Evolutionary conservation across 2,329 filamentous ascomycete genomes (phyloP).

Genomic region (Pseudopyricularia javanii): DNA sequence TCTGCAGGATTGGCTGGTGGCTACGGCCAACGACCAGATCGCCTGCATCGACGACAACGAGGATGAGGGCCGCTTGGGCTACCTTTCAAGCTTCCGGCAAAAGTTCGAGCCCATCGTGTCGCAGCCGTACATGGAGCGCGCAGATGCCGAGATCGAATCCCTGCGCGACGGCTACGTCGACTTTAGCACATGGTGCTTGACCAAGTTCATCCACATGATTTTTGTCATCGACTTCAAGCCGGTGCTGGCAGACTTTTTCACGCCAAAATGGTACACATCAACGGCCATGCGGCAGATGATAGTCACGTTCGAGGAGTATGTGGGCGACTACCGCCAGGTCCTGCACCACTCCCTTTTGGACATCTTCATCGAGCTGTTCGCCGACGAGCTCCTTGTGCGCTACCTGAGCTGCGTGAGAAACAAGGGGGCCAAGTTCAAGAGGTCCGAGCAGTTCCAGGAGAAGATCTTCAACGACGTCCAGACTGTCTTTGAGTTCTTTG

Average conservation of each 20-base stretch:
- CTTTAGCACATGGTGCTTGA: slow-evolving; percentile 84
- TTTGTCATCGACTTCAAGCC: slow-evolving; percentile 80
- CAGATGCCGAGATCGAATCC: slow-evolving; percentile 57
- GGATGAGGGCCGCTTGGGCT: slow-evolving; percentile 61
- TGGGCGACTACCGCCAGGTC: slow-evolving; percentile 72
- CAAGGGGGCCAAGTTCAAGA: slow-evolving; percentile 77
- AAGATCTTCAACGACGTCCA: slow-evolving; percentile 91
- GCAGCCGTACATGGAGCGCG: slow-evolving; percentile 65
- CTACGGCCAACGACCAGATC: slow-evolving; percentile 96
- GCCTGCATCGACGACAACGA: slow-evolving; percentile 92
- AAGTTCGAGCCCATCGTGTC: slow-evolving; percentile 75
- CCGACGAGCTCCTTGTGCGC: slow-evolving; percentile 76
- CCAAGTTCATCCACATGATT: slow-evolving; percentile 73
- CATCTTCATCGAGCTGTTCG: slow-evolving; percentile 85
- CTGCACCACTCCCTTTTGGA: slow-evolving; percentile 80
- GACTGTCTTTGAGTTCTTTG: slow-evolving; percentile 83
- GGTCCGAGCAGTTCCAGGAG: slow-evolving; percentile 76
- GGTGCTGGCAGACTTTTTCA: slow-evolving; percentile 85
- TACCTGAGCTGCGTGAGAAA: slow-evolving; percentile 83
- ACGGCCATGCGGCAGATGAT: slow-evolving; percentile 89
- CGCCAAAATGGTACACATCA: slow-evolving; percentile 72
- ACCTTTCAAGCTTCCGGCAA: slow-evolving; percentile 74
- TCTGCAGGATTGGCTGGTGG: slow-evolving; percentile 90
- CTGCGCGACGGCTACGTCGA: slow-evolving; percentile 91
- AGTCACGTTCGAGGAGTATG: slow-evolving; percentile 90